Base-by-base conservation (phyloP, 345 rosid genomes). In the Euphorbia lathyris region DNA sequence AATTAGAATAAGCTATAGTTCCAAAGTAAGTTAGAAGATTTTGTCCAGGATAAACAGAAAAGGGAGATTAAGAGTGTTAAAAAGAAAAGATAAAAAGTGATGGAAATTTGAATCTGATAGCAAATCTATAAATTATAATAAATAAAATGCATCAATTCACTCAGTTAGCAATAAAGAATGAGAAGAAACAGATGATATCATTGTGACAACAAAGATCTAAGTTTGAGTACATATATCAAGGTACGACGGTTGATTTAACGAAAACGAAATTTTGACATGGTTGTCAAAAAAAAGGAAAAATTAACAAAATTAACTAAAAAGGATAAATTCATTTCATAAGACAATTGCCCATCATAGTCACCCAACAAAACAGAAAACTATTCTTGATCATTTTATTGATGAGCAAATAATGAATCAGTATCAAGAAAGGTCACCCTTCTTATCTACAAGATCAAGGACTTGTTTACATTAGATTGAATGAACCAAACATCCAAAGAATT, bases 311-410 rank as follows among this genome's bases (percentile, higher is more conserved):
- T 16, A 62, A 30, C 61, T 34, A 14, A 32, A 69, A 32, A 64
- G 40, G 26, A 45, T 63, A 26, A 22, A 16, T 53, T 36, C 9
- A 38, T 25, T 67, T 64, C 63, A 57, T 12, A 51, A 20, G 58
- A 30, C 13, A 53, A 3, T 25, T 47, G 53, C 57, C 29, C 48
- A 53, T 53, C n/a, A 27, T 11, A 11, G 52, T 29, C 56, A 58
- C 50, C 76, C 55, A 8, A 55, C 55, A 32, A 11, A 30, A 71
- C 42, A 40, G 23, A 76, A 3, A 4, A 57, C 62, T 52, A 36
- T 22, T 27, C 19, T n/a, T 14, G 27, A 36, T 22, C n/a, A 26
- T 66, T 45, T 50, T 26, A 25, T 12, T 20, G 27, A 36, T 12
- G 30, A 59, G 40, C 7, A 55, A 55, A 29, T 58, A 43, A 30